A percentile compares a stretch with the other conserved stretches of the same genome.
Evolutionary conservation across 176 grass and related monocot species (phyloP).

Genomic region (Eleusine indica): DNA sequence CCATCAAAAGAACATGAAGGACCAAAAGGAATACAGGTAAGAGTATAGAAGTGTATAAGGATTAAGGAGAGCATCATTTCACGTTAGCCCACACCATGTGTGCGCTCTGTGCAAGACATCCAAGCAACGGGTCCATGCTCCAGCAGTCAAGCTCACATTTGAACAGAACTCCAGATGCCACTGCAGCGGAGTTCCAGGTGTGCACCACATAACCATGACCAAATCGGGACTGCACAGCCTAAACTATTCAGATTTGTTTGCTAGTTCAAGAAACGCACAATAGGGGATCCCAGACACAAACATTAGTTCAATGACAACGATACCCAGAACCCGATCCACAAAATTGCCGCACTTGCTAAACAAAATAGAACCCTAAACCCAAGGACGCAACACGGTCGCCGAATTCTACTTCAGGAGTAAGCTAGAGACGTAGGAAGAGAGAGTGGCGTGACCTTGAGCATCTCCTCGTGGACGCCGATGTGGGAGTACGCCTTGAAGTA

Average conservation of each 20-base stretch:
- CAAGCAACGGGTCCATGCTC: neutral
- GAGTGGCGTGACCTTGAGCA: constrained; percentile 70
- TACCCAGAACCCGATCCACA: constrained; percentile 31
- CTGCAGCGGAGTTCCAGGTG: neutral
- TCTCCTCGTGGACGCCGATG: constrained; percentile 92
- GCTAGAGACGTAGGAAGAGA: neutral
- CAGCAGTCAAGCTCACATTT: constrained; percentile 3
- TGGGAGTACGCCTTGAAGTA: constrained; percentile 95
- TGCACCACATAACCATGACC: neutral
- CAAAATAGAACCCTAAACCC: constrained; percentile 40
- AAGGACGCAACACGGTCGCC: neutral
- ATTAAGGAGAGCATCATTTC: constrained; percentile 21
- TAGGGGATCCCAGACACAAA: neutral
- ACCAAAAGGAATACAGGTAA: neutral
- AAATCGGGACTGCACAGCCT: neutral
- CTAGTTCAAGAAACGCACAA: neutral
- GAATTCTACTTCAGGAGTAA: neutral
- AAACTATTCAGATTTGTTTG: neutral
- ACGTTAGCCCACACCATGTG: constrained; percentile 10
- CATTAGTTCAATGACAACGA: neutral
- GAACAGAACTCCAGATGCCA: constrained; percentile 2
- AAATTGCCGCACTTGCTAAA: neutral
- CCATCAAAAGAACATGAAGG: constrained; percentile 25
- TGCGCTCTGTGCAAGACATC: neutral
- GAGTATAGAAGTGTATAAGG: neutral